Evolutionary conservation across 2,329 filamentous ascomycete species (phyloP).

Genomic region (Chrysoporthe puriensis): DNA sequence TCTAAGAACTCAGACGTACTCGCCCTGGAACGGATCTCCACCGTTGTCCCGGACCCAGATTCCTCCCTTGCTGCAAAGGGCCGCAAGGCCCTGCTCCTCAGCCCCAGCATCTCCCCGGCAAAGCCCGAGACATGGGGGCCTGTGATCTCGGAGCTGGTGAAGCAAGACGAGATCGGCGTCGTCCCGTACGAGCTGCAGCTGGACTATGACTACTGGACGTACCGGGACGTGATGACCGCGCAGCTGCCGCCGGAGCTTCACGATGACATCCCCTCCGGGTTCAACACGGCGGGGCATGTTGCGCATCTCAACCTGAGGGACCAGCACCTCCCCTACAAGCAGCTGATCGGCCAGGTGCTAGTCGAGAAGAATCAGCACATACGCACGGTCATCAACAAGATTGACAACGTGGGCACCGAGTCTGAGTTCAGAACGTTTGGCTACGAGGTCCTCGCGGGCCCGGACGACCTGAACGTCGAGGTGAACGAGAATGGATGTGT

Average conservation of each 20-base stretch:
- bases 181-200: conserved; percentile 76
- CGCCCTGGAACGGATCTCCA: conserved; percentile 62
- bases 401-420: conserved; percentile 81
- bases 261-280: conserved; percentile 81
- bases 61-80: conserved; percentile 55
- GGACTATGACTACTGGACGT: conserved; percentile 85
- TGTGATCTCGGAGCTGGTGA: conserved; percentile 68
- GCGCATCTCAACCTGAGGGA: conserved; percentile 90
- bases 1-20: conserved; percentile 69
- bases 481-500: conserved; percentile 80
- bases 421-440: conserved; percentile 89
- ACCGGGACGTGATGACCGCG: conserved; percentile 80
- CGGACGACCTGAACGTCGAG: conserved; percentile 81
- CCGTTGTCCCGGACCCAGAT: conserved; percentile 67
- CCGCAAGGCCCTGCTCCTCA: conserved; percentile 64
- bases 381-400: conserved; percentile 93
- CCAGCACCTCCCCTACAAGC: conserved; percentile 82
- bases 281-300: conserved; percentile 87
- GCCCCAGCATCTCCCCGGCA: conserved; percentile 57
- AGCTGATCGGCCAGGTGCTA: conserved; percentile 82
- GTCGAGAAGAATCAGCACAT: conserved; percentile 86
- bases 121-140: conserved; percentile 77
- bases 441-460: conserved; percentile 86
- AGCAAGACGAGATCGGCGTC: conserved; percentile 69
- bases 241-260: conserved; percentile 80